Evolutionary conservation across 2,329 filamentous ascomycete genomes (phyloP).

Genomic region (Epichloe uncinata): DNA sequence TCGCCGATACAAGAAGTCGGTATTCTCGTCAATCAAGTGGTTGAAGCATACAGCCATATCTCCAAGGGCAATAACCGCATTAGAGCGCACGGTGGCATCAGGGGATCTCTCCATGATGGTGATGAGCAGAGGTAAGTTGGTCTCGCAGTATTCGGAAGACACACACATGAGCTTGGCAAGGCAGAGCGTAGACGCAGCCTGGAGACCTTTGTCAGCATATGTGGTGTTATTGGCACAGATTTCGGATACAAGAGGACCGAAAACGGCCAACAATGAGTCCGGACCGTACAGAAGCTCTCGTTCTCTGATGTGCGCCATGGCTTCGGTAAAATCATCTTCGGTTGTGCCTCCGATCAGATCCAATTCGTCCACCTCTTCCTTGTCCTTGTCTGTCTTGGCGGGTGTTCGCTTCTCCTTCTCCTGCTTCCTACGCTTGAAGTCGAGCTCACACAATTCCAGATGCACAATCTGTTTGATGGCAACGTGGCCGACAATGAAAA

Average conservation of each 20-base stretch:
- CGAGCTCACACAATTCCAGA: slow-evolving; percentile 89
- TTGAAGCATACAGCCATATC: slow-evolving; percentile 99
- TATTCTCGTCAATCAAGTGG: slow-evolving; percentile 97
- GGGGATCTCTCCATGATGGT: slow-evolving; percentile 94
- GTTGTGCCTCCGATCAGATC: slow-evolving; percentile 95
- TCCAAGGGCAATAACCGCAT: slow-evolving; percentile 90
- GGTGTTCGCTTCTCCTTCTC: slow-evolving; percentile 61
- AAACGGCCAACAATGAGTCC: slow-evolving; percentile 73
- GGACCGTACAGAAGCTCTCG: slow-evolving; percentile 72
- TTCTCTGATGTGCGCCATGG: slow-evolving; percentile 72
- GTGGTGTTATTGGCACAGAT: slow-evolving; percentile 90
- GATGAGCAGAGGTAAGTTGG: slow-evolving; percentile 82
- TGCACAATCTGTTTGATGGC: slow-evolving; percentile 99
- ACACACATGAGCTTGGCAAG: slow-evolving; percentile 99
- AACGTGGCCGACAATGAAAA: slow-evolving; percentile 92
- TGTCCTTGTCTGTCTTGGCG: slow-evolving; percentile 36
- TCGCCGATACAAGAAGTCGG: slow-evolving; percentile 89
- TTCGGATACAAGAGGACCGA: slow-evolving; percentile 82
- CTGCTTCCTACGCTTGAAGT: slow-evolving; percentile 93
- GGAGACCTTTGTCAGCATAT: slow-evolving; percentile 79
- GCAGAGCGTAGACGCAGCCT: slow-evolving; percentile 86
- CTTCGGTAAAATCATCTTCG: slow-evolving; percentile 83
- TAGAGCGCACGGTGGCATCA: slow-evolving; percentile 85
- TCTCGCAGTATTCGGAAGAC: slow-evolving; percentile 89
- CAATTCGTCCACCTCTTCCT: slow-evolving; percentile 65